These are phyloP conservation scores for Corinectria fuckeliana DNA, from an alignment of 2,329 filamentous ascomycete genomes.

Conservation along the genomic window DNA sequence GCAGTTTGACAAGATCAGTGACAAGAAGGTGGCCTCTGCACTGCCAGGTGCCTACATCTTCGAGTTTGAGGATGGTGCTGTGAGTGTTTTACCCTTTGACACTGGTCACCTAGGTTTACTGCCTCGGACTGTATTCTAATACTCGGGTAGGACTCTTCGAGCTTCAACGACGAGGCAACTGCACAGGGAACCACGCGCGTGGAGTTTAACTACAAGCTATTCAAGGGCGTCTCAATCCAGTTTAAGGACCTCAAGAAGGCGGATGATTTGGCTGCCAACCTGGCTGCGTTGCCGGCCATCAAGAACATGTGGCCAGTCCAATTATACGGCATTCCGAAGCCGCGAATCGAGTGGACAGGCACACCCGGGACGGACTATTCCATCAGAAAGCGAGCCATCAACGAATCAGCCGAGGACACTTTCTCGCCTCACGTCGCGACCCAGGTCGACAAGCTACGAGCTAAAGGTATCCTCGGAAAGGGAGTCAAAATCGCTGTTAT, in stretches of 20 bases:
- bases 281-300: constrained; percentile 52
- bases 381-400: constrained; percentile 23
- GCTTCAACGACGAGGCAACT: constrained; percentile 47
- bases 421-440: constrained; percentile 63
- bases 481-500: constrained; percentile 61
- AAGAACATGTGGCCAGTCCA: constrained; percentile 58
- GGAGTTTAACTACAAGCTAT: constrained; percentile 57
- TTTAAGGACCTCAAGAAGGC: constrained; percentile 54
- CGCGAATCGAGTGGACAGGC: constrained; percentile 51
- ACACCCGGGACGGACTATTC: constrained; percentile 33
- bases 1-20: constrained; percentile 28
- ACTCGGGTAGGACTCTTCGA: constrained; percentile 45
- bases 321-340: constrained; percentile 52
- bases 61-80: constrained; percentile 58
- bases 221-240: constrained; percentile 62
- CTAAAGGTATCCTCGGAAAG: constrained; percentile 55
- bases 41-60: constrained; percentile 59
- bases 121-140: not conserved
- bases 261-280: constrained; percentile 48
- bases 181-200: constrained; percentile 51
- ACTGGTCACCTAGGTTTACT: too few species aligned
- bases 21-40: constrained; percentile 29
- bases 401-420: constrained; percentile 40
- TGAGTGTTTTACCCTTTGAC: constrained; percentile 38
- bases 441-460: constrained; percentile 61